These are phyloP conservation scores for Penicillium nucicola DNA, from an alignment of 495 filamentous ascomycete species.

Conservation along the genomic window DNA sequence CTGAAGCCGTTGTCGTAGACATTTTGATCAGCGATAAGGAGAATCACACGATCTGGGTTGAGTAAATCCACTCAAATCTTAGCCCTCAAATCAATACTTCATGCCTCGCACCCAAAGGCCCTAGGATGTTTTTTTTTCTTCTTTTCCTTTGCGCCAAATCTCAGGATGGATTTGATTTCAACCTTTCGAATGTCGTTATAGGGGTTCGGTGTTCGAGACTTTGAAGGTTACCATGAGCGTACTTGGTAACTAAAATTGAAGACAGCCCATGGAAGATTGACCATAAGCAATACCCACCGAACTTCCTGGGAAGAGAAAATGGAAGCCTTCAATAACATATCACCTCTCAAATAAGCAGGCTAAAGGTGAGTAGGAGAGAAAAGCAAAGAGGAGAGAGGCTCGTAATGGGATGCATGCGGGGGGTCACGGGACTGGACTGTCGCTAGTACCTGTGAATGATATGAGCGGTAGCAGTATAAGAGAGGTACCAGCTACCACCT, in stretches of 20 bases:
- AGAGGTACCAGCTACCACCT: too few species aligned
- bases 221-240: not conserved
- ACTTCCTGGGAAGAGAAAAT: not conserved
- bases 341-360: not conserved
- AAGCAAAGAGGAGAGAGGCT: slow-evolving; percentile 2
- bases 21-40: slow-evolving; percentile 3
- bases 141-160: too few species aligned
- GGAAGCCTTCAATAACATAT: slow-evolving; percentile 5
- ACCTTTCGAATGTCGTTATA: too few species aligned
- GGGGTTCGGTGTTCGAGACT: too few species aligned
- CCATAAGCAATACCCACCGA: not conserved
- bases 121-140: too few species aligned
- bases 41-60: not conserved
- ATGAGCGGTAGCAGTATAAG: too few species aligned
- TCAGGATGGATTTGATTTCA: too few species aligned
- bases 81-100: not conserved
- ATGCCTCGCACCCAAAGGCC: not conserved
- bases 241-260: not conserved
- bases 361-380: not conserved
- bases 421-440: slow-evolving; percentile 11
- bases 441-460: not conserved
- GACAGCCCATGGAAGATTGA: not conserved
- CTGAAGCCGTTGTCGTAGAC: slow-evolving; percentile 18
- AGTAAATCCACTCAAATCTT: not conserved
- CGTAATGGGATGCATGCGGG: slow-evolving; percentile 11